Evolutionary conservation across 345 rosid species (phyloP).

Genomic region (Salix brachista): DNA sequence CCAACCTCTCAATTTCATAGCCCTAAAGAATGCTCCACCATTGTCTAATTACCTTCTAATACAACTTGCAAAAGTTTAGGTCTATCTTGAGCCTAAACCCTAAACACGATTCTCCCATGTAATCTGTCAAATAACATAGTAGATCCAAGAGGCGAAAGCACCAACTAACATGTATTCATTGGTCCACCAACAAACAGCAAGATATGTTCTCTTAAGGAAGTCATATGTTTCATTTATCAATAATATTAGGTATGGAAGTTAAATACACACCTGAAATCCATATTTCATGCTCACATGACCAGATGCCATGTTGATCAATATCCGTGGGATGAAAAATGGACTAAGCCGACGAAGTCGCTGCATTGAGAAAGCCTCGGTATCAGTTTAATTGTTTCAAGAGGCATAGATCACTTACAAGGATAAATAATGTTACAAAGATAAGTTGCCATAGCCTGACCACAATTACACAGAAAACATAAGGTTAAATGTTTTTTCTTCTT

Average conservation of each 20-base stretch:
- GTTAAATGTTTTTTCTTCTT: not conserved
- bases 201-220: conserved; percentile 8
- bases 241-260: not conserved
- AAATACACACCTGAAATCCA: conserved; percentile 74
- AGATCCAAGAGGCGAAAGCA: not conserved
- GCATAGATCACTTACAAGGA: conserved; percentile 6
- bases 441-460: not conserved
- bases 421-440: not conserved
- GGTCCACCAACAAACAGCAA: not conserved
- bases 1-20: not conserved
- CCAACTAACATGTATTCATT: not conserved
- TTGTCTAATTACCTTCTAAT: not conserved
- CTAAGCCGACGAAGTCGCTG: conserved; percentile 88
- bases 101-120: not conserved
- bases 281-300: conserved; percentile 96
- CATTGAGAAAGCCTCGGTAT: conserved; percentile 22
- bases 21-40: not conserved
- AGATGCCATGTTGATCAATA: conserved; percentile 93
- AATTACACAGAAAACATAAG: not conserved
- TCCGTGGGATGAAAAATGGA: conserved; percentile 91
- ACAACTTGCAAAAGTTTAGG: not conserved
- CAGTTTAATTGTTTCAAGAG: conserved; percentile 8
- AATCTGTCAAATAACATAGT: not conserved
- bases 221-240: not conserved
- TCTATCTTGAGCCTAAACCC: not conserved